Conservation (phyloP, 176 grass and related monocot genomes). For the Zoysia japonica region DNA sequence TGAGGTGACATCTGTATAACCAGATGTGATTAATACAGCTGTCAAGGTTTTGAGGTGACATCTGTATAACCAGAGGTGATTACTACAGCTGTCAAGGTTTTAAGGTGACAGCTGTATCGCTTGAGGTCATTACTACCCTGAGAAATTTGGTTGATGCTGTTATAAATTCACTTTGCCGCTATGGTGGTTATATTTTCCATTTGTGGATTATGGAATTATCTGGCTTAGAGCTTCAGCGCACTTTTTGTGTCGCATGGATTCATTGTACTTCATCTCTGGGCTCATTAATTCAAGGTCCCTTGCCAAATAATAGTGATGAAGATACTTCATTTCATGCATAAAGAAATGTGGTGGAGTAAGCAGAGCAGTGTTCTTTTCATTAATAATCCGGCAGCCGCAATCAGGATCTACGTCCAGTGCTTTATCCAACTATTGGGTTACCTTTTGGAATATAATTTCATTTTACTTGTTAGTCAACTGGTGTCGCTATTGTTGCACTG, state of each 20-base stretch:
- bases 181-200: slow-evolving; percentile 28
- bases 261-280: slow-evolving; percentile 28
- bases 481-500: neutral
- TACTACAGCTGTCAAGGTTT: neutral
- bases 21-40: neutral
- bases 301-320: slow-evolving; percentile 34
- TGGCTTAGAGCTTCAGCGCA: slow-evolving; percentile 6
- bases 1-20: neutral
- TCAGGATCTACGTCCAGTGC: neutral
- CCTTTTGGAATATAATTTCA: neutral
- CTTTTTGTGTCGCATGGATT: slow-evolving; percentile 20
- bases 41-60: neutral
- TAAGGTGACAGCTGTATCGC: slow-evolving; percentile 24
- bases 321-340: slow-evolving; percentile 18
- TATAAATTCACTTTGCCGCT: slow-evolving; percentile 16
- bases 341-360: slow-evolving; percentile 33
- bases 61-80: neutral
- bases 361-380: slow-evolving; percentile 36
- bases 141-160: slow-evolving; percentile 41
- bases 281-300: slow-evolving; percentile 40
- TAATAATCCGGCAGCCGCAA: neutral
- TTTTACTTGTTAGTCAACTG: neutral
- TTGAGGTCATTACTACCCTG: slow-evolving; percentile 47
- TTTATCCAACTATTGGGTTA: neutral
- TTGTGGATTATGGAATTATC: slow-evolving; percentile 35